Conservation (phyloP, 106 monocot genomes). For the Platanthera zijinensis region DNA sequence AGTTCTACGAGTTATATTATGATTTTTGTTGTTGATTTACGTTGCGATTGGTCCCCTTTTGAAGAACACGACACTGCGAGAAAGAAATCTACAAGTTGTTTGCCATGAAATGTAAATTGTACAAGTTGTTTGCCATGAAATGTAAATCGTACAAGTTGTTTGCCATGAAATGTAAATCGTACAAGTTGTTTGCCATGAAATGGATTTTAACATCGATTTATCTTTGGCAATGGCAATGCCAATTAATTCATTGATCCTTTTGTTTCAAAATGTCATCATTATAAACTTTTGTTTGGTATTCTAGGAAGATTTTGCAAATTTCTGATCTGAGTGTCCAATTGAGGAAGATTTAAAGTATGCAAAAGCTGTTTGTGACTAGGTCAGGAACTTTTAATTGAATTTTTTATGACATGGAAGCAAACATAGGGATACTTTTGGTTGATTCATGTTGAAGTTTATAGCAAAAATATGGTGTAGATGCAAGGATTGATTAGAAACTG, state of each 20-base stretch:
- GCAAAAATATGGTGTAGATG: too few relatives aligned
- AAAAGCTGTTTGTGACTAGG: slow-evolving; percentile 81
- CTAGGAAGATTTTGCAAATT: slow-evolving; percentile 96
- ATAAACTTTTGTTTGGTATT: slow-evolving; percentile 12
- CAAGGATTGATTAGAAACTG: too few relatives aligned
- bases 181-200: too few relatives aligned
- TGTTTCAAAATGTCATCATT: not conserved
- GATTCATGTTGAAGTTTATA: slow-evolving; percentile 1
- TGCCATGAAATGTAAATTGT: not conserved
- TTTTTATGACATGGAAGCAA: not conserved
- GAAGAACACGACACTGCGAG: not conserved
- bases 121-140: too few relatives aligned
- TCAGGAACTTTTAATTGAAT: slow-evolving; percentile 16
- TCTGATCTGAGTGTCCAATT: slow-evolving; percentile 98
- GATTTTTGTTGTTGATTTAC: not conserved
- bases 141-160: not conserved
- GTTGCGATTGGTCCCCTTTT: not conserved
- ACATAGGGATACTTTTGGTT: not conserved
- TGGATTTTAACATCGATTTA: not conserved
- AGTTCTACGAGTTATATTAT: not conserved
- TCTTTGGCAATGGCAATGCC: not conserved
- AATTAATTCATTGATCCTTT: not conserved
- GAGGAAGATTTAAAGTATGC: slow-evolving; percentile 97
- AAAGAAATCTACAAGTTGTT: not conserved
- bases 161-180: not conserved